These are phyloP conservation scores for Backusella macrospora DNA, from an alignment of 192 early-diverging fungal species.

Conservation along the genomic window DNA sequence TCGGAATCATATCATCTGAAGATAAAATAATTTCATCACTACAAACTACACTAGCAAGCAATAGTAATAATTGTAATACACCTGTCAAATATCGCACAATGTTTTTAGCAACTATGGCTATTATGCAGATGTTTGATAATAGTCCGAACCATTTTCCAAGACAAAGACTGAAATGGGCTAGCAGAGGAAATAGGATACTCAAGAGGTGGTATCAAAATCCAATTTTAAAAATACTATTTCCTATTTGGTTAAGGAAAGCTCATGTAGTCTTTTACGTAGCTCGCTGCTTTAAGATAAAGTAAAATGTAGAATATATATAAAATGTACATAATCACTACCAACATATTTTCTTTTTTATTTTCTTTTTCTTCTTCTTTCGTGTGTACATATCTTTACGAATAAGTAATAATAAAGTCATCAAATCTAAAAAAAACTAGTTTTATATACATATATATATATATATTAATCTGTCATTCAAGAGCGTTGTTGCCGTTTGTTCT, in stretches of 20 bases:
- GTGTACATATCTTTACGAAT: background rate
- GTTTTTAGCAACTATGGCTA: slow-evolving; percentile 7
- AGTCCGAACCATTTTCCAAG: background rate
- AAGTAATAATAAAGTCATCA: background rate
- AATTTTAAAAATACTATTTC: background rate
- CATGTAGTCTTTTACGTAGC: background rate
- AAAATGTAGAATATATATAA: slow-evolving; percentile 10
- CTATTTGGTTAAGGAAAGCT: background rate
- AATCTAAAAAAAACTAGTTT: background rate
- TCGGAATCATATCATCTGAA: background rate
- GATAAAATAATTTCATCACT: background rate
- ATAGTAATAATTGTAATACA: background rate
- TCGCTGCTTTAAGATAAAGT: background rate
- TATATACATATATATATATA: too few relatives aligned
- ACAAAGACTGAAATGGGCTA: background rate
- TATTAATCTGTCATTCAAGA: background rate
- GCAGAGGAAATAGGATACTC: background rate
- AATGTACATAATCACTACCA: slow-evolving; percentile 11
- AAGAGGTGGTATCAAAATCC: background rate
- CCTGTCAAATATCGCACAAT: slow-evolving; percentile 9
- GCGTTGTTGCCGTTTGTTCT: background rate
- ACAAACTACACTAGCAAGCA: background rate
- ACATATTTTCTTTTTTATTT: background rate
- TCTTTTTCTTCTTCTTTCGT: background rate
- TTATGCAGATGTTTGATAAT: background rate